Evolutionary conservation across 352 stramenopile species (phyloP).

Genomic region (Phytopythium delawarense): DNA sequence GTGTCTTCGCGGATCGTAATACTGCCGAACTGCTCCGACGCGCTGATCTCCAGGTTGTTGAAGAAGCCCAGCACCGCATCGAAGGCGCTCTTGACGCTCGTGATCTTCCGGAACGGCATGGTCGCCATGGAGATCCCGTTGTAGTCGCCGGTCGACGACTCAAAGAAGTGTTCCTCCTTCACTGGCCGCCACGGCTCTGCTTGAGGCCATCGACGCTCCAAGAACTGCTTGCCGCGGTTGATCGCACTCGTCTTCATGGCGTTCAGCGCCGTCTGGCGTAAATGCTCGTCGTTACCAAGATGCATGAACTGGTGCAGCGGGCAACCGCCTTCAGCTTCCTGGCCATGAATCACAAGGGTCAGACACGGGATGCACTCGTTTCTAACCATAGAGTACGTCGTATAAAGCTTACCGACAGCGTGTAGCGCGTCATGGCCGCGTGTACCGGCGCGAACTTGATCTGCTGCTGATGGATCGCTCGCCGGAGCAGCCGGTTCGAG

Average conservation of each 20-base stretch:
- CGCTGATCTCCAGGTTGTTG: constrained; percentile 32
- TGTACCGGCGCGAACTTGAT: constrained; percentile 25
- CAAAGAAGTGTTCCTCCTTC: constrained; percentile 18
- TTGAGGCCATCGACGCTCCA: constrained; percentile 29
- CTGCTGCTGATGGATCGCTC: constrained; percentile 17
- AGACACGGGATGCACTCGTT: background rate
- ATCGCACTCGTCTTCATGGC: constrained; percentile 29
- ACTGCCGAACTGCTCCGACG: constrained; percentile 30
- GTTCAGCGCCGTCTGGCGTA: constrained; percentile 19
- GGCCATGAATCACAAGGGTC: background rate
- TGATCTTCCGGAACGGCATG: constrained; percentile 32
- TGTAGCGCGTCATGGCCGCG: constrained; percentile 24
- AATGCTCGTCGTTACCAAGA: constrained; percentile 18
- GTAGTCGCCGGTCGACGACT: constrained; percentile 24
- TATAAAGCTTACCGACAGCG: constrained; percentile 18
- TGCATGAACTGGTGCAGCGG: constrained; percentile 34
- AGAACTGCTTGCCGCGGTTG: constrained; percentile 20
- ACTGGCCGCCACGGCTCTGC: constrained; percentile 20
- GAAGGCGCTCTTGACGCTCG: constrained; percentile 23
- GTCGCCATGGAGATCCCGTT: constrained; percentile 18
- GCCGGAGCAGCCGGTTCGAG: constrained; percentile 13
- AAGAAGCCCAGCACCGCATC: constrained; percentile 22
- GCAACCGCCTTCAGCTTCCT: constrained; percentile 15
- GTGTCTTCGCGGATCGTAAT: constrained; percentile 35
- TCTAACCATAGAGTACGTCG: background rate